Conservation (phyloP, 2,329 filamentous ascomycete genomes). For the Curvularia lunata region DNA sequence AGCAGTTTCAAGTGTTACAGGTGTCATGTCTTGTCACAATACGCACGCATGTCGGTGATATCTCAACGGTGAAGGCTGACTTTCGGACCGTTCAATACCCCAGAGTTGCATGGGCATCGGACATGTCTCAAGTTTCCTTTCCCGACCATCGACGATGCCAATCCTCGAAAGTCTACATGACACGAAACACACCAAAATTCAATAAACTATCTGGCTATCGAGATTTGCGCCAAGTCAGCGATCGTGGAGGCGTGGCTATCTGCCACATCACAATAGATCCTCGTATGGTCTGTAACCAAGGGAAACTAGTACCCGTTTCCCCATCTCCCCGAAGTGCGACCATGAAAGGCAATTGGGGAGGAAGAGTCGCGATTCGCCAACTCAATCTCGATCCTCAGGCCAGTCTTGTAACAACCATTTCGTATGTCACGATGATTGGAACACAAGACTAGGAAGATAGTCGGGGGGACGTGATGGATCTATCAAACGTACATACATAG, state of each 20-base stretch:
- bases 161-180: not conserved
- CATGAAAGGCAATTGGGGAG: not conserved
- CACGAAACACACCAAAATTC: not conserved
- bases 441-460: not conserved
- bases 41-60: not conserved
- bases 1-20: not conserved
- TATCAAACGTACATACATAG: not conserved
- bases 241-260: not conserved
- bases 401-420: not conserved
- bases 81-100: not conserved
- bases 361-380: not conserved
- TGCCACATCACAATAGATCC: not conserved
- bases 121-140: not conserved
- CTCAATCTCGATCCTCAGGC: not conserved
- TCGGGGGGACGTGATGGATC: not conserved
- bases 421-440: not conserved
- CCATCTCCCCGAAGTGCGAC: not conserved
- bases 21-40: not conserved
- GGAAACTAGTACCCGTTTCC: not conserved
- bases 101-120: not conserved
- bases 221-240: not conserved
- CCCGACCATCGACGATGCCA: not conserved
- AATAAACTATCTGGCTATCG: conserved; percentile 1
- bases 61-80: not conserved
- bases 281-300: not conserved